These are phyloP conservation scores for Symbiodinium pilosum DNA, from an alignment of 73 alveolate species.

Conservation along the genomic window DNA sequence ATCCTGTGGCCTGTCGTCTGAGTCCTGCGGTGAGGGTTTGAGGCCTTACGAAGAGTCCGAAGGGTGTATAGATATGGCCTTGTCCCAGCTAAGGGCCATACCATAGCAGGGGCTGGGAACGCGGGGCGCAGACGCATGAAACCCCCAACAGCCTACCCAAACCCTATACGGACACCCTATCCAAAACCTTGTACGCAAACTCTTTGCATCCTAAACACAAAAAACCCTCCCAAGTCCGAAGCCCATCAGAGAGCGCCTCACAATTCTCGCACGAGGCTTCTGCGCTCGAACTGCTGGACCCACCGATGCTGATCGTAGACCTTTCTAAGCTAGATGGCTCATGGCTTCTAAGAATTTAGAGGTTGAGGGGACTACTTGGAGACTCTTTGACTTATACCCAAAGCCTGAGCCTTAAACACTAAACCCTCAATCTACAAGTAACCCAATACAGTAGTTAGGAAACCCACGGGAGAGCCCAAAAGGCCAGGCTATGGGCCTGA, in stretches of 20 bases:
- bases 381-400: not conserved
- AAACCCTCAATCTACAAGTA: too few relatives aligned
- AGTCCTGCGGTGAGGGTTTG: too few relatives aligned
- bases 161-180: not conserved
- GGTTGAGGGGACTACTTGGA: too few relatives aligned
- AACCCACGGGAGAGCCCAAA: not conserved
- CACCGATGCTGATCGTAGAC: not conserved
- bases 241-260: not conserved
- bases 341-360: not conserved
- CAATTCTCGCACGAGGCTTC: conserved; percentile 10
- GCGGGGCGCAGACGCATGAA: too few relatives aligned
- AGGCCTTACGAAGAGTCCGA: too few relatives aligned
- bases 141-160: too few relatives aligned
- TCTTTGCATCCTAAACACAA: not conserved
- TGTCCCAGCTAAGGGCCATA: too few relatives aligned
- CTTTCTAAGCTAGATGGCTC: not conserved
- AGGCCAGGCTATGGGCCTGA: too few relatives aligned
- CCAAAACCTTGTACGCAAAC: not conserved
- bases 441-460: not conserved
- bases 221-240: not conserved
- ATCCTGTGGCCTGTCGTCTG: too few relatives aligned
- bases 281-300: not conserved
- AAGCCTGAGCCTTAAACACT: not conserved
- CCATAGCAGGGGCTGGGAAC: too few relatives aligned
- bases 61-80: too few relatives aligned